Percentiles rank a stretch among this genome's conserved stretches.
phyloP scores from a whole-genome alignment of 371 early-diverging fungal genomes.

The Lichtheimia hyalospora region DNA sequence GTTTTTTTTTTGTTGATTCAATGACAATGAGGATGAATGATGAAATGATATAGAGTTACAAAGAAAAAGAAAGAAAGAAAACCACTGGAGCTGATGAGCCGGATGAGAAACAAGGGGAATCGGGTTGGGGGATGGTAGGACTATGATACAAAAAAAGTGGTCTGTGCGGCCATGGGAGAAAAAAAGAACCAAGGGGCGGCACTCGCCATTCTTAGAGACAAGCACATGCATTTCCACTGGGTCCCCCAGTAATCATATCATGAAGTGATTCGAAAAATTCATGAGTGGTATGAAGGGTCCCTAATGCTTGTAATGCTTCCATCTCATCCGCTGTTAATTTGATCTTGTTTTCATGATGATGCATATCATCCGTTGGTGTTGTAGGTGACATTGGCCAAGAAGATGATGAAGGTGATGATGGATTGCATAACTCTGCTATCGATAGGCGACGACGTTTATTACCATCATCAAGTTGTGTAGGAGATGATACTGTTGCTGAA shows the following conservation, averaged over 20 bases:
- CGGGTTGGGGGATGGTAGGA: no score
- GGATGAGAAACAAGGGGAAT: constrained; percentile 1
- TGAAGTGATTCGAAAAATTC: constrained; percentile 36
- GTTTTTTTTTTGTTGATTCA: no score
- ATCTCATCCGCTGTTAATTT: constrained; percentile 42
- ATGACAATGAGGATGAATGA: no score
- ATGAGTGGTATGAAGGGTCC: constrained; percentile 31
- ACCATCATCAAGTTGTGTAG: no score
- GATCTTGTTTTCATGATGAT: constrained; percentile 14
- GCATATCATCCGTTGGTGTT: neutral
- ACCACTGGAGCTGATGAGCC: constrained; percentile 17
- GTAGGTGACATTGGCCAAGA: neutral
- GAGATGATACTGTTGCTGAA: neutral
- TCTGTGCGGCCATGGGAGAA: constrained; percentile 1
- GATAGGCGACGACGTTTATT: constrained; percentile 25
- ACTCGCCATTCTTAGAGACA: constrained; percentile 8
- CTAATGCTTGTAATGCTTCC: constrained; percentile 46
- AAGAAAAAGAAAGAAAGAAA: neutral
- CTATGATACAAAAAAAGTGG: constrained; percentile 1
- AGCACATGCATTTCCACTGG: constrained; percentile 3
- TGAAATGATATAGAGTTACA: no score
- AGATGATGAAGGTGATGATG: neutral
- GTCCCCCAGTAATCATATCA: constrained; percentile 15
- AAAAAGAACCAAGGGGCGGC: neutral
- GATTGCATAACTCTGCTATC: constrained; percentile 37